A percentile compares a stretch with the other conserved stretches of the same genome.
phyloP scores from a whole-genome alignment of 208 protist genomes.

The Balamuthia mandrillaris region DNA sequence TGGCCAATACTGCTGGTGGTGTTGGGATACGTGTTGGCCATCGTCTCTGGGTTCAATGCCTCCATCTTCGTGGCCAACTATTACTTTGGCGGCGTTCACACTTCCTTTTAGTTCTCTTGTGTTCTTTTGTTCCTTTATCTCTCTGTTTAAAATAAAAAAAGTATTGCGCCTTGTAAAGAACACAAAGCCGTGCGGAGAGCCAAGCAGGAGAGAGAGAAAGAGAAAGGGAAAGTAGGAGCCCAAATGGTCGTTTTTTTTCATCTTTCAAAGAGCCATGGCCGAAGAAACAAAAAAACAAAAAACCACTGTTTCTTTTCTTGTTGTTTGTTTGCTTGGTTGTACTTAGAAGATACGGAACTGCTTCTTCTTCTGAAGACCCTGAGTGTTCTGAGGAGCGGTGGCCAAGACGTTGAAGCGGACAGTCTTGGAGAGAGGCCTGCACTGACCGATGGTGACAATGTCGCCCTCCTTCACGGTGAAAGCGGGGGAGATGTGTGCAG shows the following conservation, averaged over 20 bases:
- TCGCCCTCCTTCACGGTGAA: constrained; percentile 98
- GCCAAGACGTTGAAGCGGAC: constrained; percentile 99
- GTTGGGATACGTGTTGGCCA: background rate
- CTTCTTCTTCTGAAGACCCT: constrained; percentile 40
- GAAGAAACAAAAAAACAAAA: background rate
- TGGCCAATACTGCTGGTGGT: background rate
- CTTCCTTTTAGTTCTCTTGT: no score
- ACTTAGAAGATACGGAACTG: constrained; percentile 30
- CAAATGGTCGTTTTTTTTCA: background rate
- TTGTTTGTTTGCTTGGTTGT: background rate
- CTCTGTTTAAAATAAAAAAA: no score
- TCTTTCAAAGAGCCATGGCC: background rate
- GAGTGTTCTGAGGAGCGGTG: constrained; percentile 60
- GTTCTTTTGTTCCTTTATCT: no score
- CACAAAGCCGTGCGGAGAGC: no score
- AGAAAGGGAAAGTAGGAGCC: background rate
- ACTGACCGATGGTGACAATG: constrained; percentile 97
- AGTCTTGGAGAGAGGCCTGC: constrained; percentile 98
- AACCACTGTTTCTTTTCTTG: background rate
- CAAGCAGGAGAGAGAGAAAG: no score
- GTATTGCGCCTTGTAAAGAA: no score
- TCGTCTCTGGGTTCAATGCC: background rate
- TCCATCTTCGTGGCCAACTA: constrained; percentile 8
- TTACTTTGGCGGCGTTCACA: background rate
- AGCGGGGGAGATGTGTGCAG: constrained; percentile 96